Evolutionary conservation across 1,284 basidiomycete species (phyloP).

Genomic region (Agroathelia rolfsii): DNA sequence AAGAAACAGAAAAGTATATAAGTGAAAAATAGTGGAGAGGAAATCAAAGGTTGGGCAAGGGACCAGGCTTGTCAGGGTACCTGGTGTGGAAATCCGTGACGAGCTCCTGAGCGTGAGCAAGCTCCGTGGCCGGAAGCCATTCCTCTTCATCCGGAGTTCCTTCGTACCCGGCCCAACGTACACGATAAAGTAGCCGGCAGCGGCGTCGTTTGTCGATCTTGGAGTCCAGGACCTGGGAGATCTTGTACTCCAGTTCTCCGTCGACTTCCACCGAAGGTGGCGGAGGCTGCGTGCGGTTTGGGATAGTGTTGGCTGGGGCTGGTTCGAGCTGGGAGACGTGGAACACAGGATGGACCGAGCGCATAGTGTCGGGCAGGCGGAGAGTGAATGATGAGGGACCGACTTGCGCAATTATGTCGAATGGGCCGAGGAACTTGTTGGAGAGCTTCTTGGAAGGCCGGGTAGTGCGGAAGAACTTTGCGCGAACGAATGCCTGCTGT

Average conservation of each 20-base stretch:
- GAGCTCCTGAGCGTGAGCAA: slow-evolving; percentile 8
- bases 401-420: slow-evolving; percentile 13
- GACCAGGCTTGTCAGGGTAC: slow-evolving; percentile 10
- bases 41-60: slow-evolving; percentile 1
- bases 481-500: slow-evolving; percentile 15
- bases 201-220: too few species aligned
- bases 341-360: too few species aligned
- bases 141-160: slow-evolving; percentile 15
- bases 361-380: slow-evolving; percentile 15
- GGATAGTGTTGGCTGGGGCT: too few species aligned
- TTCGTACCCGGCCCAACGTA: slow-evolving; percentile 15
- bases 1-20: too few species aligned
- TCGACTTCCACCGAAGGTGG: slow-evolving; percentile 19
- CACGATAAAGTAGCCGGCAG: slow-evolving; percentile 12
- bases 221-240: slow-evolving; percentile 19
- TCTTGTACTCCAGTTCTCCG: slow-evolving; percentile 14
- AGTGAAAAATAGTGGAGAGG: too few species aligned
- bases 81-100: slow-evolving; percentile 5
- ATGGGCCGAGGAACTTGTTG: slow-evolving; percentile 18
- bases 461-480: slow-evolving; percentile 13
- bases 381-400: slow-evolving; percentile 12
- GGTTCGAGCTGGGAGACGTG: slow-evolving; percentile 22
- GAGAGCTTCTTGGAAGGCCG: slow-evolving; percentile 20
- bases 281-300: slow-evolving; percentile 13
- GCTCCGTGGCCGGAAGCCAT: slow-evolving; percentile 13